Percentiles rank a stretch among this genome's conserved stretches.
Conservation (phyloP, 2,329 filamentous ascomycete species). For the Epichloe sibirici region DNA sequence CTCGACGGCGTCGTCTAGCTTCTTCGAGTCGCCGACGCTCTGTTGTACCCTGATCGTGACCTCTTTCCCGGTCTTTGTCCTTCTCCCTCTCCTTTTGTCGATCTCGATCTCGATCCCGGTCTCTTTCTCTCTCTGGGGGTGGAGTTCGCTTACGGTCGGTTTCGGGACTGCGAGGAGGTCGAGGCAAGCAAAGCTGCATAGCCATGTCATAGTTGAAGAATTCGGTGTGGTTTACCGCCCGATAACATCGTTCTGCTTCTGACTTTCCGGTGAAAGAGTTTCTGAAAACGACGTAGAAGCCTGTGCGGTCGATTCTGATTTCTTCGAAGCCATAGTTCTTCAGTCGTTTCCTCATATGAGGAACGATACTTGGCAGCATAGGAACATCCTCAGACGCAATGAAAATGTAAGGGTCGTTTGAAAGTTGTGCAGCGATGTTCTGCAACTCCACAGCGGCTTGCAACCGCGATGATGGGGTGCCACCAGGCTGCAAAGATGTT, state of each 20-base stretch:
- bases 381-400: constrained; percentile 80
- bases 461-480: constrained; percentile 11
- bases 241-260: constrained; percentile 71
- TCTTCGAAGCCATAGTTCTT: constrained; percentile 73
- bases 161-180: constrained; percentile 13
- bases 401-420: constrained; percentile 78
- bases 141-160: constrained; percentile 21
- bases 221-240: constrained; percentile 64
- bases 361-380: constrained; percentile 70
- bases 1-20: constrained; percentile 49
- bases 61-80: constrained; percentile 1
- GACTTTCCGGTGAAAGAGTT: constrained; percentile 63
- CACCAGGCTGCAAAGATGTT: constrained; percentile 19
- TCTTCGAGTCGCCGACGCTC: constrained; percentile 47
- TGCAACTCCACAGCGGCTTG: constrained; percentile 50
- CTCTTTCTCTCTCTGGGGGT: constrained; percentile 20
- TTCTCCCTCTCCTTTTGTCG: not conserved
- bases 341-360: constrained; percentile 80
- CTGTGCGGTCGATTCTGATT: constrained; percentile 70
- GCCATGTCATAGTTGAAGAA: constrained; percentile 88
- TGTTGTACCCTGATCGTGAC: constrained; percentile 10
- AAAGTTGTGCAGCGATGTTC: constrained; percentile 55
- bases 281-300: constrained; percentile 87
- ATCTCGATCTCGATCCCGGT: constrained; percentile 1
- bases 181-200: constrained; percentile 58